phyloP scores from a whole-genome alignment of 2,329 filamentous ascomycete genomes.

The Decorospora gaudefroyi region DNA sequence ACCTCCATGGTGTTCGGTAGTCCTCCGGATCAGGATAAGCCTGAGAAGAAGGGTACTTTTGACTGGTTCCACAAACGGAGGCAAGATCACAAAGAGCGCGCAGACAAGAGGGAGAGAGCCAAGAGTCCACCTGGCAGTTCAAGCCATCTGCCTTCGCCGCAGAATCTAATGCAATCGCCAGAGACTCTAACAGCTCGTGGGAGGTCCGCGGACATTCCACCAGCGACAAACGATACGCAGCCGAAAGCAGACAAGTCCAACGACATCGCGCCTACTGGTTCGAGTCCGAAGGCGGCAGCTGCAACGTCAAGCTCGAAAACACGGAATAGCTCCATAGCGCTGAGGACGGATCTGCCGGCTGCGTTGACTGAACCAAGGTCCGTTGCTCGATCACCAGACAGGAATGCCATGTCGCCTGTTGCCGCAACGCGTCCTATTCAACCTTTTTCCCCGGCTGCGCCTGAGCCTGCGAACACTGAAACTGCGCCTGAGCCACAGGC shows the following conservation, averaged over 20 bases:
- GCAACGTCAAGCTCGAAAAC: conserved; percentile 1
- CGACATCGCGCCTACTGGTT: conserved; percentile 28
- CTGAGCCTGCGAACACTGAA: not conserved
- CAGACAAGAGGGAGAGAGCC: conserved; percentile 58
- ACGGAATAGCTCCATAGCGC: conserved; percentile 2
- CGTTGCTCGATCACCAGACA: conserved; percentile 16
- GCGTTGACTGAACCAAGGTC: conserved; percentile 18
- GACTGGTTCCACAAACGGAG: conserved; percentile 69
- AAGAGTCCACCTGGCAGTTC: conserved; percentile 55
- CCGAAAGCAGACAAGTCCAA: conserved; percentile 22
- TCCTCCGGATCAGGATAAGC: conserved; percentile 45
- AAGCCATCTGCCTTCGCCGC: conserved; percentile 24
- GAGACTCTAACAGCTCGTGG: conserved; percentile 27
- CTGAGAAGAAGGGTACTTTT: conserved; percentile 63
- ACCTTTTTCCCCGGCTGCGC: not conserved
- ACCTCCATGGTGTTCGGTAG: conserved; percentile 41
- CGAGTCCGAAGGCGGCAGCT: conserved; percentile 11
- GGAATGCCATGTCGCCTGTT: conserved; percentile 5
- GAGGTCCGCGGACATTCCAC: conserved; percentile 35
- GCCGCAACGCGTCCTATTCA: conserved; percentile 2
- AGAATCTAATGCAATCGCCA: conserved; percentile 26
- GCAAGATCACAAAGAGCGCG: conserved; percentile 60
- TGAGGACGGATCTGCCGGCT: conserved; percentile 15
- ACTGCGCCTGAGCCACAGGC: not conserved
- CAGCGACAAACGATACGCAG: conserved; percentile 15